Base-by-base conservation (phyloP, 2,329 filamentous ascomycete genomes). In the Fusarium zealandicum region DNA sequence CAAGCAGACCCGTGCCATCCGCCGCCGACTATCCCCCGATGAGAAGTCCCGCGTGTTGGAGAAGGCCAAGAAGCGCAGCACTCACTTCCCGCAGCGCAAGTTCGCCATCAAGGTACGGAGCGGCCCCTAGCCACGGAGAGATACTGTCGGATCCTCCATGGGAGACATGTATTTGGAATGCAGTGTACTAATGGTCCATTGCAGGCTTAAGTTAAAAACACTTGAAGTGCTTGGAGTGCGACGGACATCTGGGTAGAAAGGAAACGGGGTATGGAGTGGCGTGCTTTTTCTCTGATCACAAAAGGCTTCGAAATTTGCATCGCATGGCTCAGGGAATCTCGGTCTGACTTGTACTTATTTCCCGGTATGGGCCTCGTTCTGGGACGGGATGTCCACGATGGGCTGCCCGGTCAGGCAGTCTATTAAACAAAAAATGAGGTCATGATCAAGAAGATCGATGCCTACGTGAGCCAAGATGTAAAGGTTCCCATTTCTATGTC, bases 1-100 rank as follows among this genome's bases (percentile, higher is more conserved):
- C 77, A 98, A 98, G 90, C 88, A 95, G 85, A 99, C 95, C 77
- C 93, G 95, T 74, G 95, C 93, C 77, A 96, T 98, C 82, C 92
- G 95, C 76, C 91, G 96, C 84, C 87, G 91, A 76, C 85, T 99
- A 82, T 93, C 90, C 75, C 89, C 91, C 79, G 86, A 96, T 85
- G 93, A 99, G 82, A 88, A 90, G 73, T 84, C 86, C 72, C 85
- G 88, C 78, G 83, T 87, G 73, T 90, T 96, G 69, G 89, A 93
- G 82, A 97, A 96, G 90, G 89, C 92, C 80, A 92, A 92, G 88
- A 99, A 99, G 92, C 91, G 89, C 83, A 80, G 85, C 78, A 88
- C 85, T 70, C 93, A 99, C 85, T 99, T 99, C 87, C 95, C 95
- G 70, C 92, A 96, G 86, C 89, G 95, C 82, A 97, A 96, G 84